Evolutionary conservation across 2,329 filamentous ascomycete species (phyloP), one percentile per base, ranked within the genome.

Genomic region (Aureobasidium uvarum): DNA sequence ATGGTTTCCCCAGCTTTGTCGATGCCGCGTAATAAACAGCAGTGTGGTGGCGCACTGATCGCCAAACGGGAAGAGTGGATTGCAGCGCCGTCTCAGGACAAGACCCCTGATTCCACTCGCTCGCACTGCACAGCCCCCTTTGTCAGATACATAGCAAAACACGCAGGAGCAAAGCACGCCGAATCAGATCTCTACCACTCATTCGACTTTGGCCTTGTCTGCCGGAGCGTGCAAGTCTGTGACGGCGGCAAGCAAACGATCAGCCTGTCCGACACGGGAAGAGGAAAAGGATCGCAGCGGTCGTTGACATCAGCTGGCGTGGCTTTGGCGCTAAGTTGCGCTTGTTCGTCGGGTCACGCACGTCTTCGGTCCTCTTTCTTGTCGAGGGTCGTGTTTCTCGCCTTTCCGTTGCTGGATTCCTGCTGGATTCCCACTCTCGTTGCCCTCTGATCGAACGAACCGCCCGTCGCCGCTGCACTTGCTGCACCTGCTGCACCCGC

Each of bases 241-340:
- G 48, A 51, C 48, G 48, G 20, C 11, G n/a, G 33, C 36, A 18
- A 55, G 10, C 33, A 10, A 39, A 25, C n/a, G 52, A 55, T 55
- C 33, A 28, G 52, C 52, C 31, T 41, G 36, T 20, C 10, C 55
- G 55, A 33, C 13, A 5, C 39, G 39, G 55, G 31, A 59, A 46
- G 48, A 23, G 41, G 43, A 60, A 60, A 33, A 41, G 25, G 31
- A 48, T 60, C 43, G 39, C 25, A 45, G 14, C 55, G 41, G 25
- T 65, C 64, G 39, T 66, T 66, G 55, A 55, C 52, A 59, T 65
- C 63, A 65, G 62, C 62, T 55, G 60, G 60, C 62, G 62, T 56
- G 62, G 50, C 62, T 64, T 64, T 48, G 50, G 43, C 62, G 62
- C 62, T 64, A 64, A 64, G 46, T 41, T 63, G 60, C 60, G 48